These are phyloP conservation scores for Penicillium roqueforti DNA, from an alignment of 495 filamentous ascomycete species.

Conservation along the genomic window DNA sequence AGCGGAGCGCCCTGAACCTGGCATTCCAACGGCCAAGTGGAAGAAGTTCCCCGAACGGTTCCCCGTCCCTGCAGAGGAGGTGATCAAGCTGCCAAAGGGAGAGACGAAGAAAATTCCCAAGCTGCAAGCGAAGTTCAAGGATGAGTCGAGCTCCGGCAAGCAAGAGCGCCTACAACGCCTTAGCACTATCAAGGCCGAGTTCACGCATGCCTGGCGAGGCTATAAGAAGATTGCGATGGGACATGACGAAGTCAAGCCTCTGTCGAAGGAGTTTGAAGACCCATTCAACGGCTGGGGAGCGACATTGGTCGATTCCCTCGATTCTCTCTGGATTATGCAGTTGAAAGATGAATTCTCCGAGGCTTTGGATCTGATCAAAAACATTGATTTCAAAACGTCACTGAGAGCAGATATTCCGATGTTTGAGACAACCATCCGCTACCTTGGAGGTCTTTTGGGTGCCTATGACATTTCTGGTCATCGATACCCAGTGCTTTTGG, in stretches of 20 bases:
- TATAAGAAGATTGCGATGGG: constrained; percentile 74
- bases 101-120: constrained; percentile 63
- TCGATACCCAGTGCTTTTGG: constrained; percentile 64
- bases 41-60: constrained; percentile 65
- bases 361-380: constrained; percentile 67
- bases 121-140: constrained; percentile 68
- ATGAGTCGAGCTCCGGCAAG: constrained; percentile 58
- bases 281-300: constrained; percentile 95
- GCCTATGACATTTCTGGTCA: constrained; percentile 77
- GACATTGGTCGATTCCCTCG: constrained; percentile 86
- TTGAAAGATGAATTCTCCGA: constrained; percentile 86
- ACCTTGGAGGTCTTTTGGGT: constrained; percentile 75
- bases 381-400: constrained; percentile 87
- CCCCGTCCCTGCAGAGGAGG: constrained; percentile 60
- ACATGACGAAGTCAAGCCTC: constrained; percentile 71
- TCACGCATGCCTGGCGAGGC: constrained; percentile 68
- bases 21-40: constrained; percentile 56
- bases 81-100: constrained; percentile 74
- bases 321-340: constrained; percentile 96
- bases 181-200: constrained; percentile 60
- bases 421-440: constrained; percentile 85
- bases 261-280: constrained; percentile 56
- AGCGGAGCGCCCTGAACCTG: constrained; percentile 34
- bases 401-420: constrained; percentile 62
- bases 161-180: constrained; percentile 60